Conservation (phyloP, 1,139 yeast species). For the Debaryomyces coudertii region DNA sequence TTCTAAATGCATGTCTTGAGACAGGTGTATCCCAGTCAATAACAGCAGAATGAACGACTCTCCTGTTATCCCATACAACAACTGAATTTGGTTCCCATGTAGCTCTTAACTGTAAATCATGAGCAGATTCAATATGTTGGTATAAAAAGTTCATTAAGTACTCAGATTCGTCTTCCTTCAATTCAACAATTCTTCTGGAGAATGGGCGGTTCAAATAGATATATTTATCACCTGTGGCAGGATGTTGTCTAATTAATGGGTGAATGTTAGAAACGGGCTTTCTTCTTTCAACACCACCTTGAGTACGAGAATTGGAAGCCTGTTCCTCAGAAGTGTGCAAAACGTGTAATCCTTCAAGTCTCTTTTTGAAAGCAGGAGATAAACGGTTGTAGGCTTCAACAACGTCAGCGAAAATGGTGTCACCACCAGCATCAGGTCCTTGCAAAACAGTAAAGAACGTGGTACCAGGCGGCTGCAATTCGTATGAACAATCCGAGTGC, state of each 20-base stretch:
- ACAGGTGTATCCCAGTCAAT: conserved; percentile 62
- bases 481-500: conserved; percentile 76
- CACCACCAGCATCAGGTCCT: conserved; percentile 72
- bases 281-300: conserved; percentile 67
- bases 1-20: conserved; percentile 67
- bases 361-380: conserved; percentile 60
- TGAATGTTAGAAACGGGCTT: conserved; percentile 61
- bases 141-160: conserved; percentile 56
- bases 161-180: conserved; percentile 66
- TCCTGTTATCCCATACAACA: conserved; percentile 73
- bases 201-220: conserved; percentile 64
- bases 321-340: conserved; percentile 72
- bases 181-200: conserved; percentile 62
- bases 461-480: conserved; percentile 68
- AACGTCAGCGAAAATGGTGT: conserved; percentile 68
- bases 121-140: conserved; percentile 48
- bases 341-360: conserved; percentile 60
- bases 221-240: conserved; percentile 64
- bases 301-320: conserved; percentile 55
- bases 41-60: conserved; percentile 64
- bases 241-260: conserved; percentile 70
- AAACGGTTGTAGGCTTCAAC: conserved; percentile 70
- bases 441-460: conserved; percentile 63
- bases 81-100: conserved; percentile 54
- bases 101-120: conserved; percentile 46